Conservation (phyloP, 495 filamentous ascomycete species). For the Aspergillus ostianus region DNA sequence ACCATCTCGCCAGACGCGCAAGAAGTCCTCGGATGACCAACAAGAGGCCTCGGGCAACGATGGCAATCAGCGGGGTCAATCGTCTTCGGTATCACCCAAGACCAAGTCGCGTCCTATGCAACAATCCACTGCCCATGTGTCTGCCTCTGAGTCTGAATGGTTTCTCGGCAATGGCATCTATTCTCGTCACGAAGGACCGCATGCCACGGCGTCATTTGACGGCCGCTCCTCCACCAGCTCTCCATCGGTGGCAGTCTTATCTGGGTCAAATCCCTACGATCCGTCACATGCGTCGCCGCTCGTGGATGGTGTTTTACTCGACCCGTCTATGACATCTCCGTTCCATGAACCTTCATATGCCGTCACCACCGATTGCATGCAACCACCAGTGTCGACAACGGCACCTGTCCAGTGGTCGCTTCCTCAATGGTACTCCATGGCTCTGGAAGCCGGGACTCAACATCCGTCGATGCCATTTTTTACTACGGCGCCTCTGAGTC, state of each 20-base stretch:
- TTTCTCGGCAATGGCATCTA: conserved; percentile 19
- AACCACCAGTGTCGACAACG: conserved; percentile 19
- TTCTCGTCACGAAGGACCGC: conserved; percentile 16
- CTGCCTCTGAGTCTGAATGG: conserved; percentile 20
- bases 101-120: conserved; percentile 8
- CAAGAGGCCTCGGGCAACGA: conserved; percentile 27
- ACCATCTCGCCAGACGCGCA: conserved; percentile 46
- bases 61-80: conserved; percentile 23
- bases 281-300: conserved; percentile 30
- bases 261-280: conserved; percentile 32
- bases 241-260: conserved; percentile 15
- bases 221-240: conserved; percentile 16
- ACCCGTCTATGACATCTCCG: conserved; percentile 15
- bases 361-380: conserved; percentile 14
- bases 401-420: conserved; percentile 28
- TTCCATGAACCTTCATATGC: conserved; percentile 19
- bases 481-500: conserved; percentile 26
- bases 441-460: conserved; percentile 32
- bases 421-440: conserved; percentile 35
- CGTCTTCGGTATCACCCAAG: conserved; percentile 17
- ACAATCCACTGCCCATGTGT: conserved; percentile 5
- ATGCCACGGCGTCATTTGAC: conserved; percentile 17
- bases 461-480: conserved; percentile 27
- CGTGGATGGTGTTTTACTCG: conserved; percentile 20
- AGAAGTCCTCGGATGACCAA: conserved; percentile 37